These are phyloP conservation scores for Elsinoe perseae DNA, from an alignment of 2,329 filamentous ascomycete species.

Conservation along the genomic window DNA sequence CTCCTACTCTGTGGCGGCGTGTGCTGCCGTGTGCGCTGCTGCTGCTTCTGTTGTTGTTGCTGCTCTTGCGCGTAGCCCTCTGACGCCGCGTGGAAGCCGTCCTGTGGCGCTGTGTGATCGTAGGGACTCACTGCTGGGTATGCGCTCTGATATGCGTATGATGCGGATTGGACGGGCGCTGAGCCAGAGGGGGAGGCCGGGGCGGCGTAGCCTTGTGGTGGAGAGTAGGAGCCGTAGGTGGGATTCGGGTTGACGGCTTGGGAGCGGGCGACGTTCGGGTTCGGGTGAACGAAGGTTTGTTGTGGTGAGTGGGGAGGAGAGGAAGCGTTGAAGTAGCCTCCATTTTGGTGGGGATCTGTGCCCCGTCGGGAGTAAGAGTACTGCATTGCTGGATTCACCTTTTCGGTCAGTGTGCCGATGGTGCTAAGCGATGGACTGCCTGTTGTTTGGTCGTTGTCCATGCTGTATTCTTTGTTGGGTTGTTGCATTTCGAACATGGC, in stretches of 20 bases:
- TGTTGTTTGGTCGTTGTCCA: constrained; percentile 20
- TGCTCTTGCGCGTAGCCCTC: background rate
- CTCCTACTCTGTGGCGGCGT: background rate
- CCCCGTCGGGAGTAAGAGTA: constrained; percentile 15
- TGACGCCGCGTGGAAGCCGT: background rate
- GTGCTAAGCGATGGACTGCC: constrained; percentile 22
- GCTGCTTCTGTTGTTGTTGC: too few relatives aligned
- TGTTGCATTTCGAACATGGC: constrained; percentile 30
- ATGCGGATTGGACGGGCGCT: background rate
- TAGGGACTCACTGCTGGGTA: constrained; percentile 8
- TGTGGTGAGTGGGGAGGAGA: background rate
- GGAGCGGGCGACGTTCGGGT: constrained; percentile 15
- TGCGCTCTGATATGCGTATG: background rate
- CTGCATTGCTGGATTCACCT: constrained; percentile 14
- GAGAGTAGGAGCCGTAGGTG: constrained; percentile 7
- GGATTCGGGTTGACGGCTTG: background rate
- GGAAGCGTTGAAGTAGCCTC: constrained; percentile 11
- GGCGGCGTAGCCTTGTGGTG: constrained; percentile 5
- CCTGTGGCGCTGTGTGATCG: background rate
- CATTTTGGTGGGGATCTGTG: constrained; percentile 12
- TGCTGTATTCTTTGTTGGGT: constrained; percentile 15
- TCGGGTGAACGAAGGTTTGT: constrained; percentile 13
- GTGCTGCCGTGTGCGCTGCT: background rate
- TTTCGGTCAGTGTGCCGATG: constrained; percentile 24
- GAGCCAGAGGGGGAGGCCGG: background rate